Evolutionary conservation across 2,329 filamentous ascomycete species (phyloP).

Genomic region (Fusarium sp.): DNA sequence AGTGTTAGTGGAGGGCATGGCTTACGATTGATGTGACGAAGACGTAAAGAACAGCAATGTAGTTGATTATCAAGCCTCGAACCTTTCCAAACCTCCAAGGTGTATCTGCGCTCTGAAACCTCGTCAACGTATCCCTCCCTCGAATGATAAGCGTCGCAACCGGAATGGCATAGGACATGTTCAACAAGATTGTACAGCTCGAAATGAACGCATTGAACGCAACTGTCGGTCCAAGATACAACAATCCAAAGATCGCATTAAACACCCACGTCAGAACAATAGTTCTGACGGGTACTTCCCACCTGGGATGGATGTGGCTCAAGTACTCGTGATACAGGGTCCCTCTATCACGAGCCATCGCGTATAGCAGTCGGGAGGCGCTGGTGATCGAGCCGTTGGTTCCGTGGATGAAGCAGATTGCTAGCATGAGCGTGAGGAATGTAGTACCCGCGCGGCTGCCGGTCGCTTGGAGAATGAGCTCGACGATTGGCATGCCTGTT

Average conservation of each 20-base stretch:
- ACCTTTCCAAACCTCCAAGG: conserved; percentile 18
- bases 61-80: conserved; percentile 17
- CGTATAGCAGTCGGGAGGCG: conserved; percentile 53
- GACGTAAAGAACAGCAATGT: conserved; percentile 30
- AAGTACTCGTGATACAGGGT: conserved; percentile 21
- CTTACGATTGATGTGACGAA: conserved; percentile 29
- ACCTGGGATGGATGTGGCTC: conserved; percentile 19
- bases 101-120: conserved; percentile 4
- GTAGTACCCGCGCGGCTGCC: conserved; percentile 51
- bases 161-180: conserved; percentile 32
- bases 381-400: conserved; percentile 56
- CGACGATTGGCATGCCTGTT: conserved; percentile 57
- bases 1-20: accelerated
- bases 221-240: conserved; percentile 28
- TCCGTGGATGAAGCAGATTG: conserved; percentile 57
- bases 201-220: conserved; percentile 35
- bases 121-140: neutral
- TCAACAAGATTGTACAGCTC: conserved; percentile 34
- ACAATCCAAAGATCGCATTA: conserved; percentile 28
- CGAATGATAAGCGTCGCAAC: conserved; percentile 21
- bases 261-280: conserved; percentile 26
- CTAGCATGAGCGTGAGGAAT: conserved; percentile 52
- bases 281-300: conserved; percentile 24
- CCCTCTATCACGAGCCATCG: conserved; percentile 40
- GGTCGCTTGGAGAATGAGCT: conserved; percentile 56